Base-by-base conservation (phyloP, 257 asterid species). In the Jasminum sambac region DNA sequence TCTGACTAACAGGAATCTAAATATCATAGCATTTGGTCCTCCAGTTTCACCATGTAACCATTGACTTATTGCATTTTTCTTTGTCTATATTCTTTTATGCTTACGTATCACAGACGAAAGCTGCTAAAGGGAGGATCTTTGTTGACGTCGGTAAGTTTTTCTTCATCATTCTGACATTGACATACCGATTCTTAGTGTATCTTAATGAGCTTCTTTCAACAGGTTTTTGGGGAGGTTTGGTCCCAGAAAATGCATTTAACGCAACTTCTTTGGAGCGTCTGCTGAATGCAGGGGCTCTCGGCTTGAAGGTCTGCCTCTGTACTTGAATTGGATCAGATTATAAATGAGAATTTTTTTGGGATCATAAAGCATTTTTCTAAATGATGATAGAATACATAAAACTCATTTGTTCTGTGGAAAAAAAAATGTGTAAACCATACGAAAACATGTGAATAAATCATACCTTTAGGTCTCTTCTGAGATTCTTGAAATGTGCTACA, bases 181-280 rank as follows among this genome's bases (percentile, higher is more conserved):
- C 61, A 11, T 73, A 61, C 68, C 25, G 43, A 42, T 39, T 1
- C 68, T 73, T 64, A 34, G 70, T n/a, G 7, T 14, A 11, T 8
- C 9, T 70, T 11, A 57, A 55, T 69, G 41, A 38, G 71, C 41
- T 63, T 55, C 64, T 64, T 42, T 65, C 34, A 69, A 72, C 84
- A 94, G 99, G 99, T 72, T 94, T 94, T 67, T 94, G 99, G 99
- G 99, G 99, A 76, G 99, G 99, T 65, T 82, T 95, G 48, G 98
- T 91, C 50, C 99, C 99, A 11, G 99, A 89, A 77, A 91, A 95
- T 81, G 99, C 99, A 58, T 78, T 76, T 80, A 91, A 95, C 39
- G 66, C 84, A 46, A 85, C 90, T 71, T 58, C 89, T 64, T 72
- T 95, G 87, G 87, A 91, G 79, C 86, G 77, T 70, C 99, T 95